These are phyloP conservation scores for Ceratocystis cacaofunesta DNA, from an alignment of 2,329 filamentous ascomycete species.

Conservation along the genomic window DNA sequence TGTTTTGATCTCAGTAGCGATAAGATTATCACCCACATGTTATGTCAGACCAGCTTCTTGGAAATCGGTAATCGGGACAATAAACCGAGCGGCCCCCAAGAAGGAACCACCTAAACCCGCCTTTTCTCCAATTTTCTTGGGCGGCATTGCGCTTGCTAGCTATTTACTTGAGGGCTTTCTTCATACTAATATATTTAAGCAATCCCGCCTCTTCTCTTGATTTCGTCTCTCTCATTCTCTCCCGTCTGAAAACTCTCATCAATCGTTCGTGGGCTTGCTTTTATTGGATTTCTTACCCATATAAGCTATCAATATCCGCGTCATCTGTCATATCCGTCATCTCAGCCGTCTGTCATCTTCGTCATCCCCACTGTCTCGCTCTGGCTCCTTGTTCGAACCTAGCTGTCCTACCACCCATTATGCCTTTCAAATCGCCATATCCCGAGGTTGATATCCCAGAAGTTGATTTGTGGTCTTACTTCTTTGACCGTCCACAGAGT, in stretches of 20 bases:
- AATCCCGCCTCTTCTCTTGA: too few relatives aligned
- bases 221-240: too few relatives aligned
- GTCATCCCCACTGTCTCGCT: background rate
- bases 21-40: too few relatives aligned
- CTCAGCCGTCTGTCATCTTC: background rate
- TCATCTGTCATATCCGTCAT: background rate
- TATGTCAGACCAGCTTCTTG: background rate
- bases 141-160: background rate
- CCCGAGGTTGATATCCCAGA: constrained; percentile 53
- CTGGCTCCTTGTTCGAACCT: background rate
- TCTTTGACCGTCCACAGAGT: constrained; percentile 56
- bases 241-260: too few relatives aligned
- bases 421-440: constrained; percentile 58
- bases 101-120: background rate
- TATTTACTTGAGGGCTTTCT: too few relatives aligned
- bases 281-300: too few relatives aligned
- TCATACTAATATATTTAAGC: background rate
- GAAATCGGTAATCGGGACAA: background rate
- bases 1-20: too few relatives aligned
- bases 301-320: too few relatives aligned
- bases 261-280: too few relatives aligned
- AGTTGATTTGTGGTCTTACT: constrained; percentile 61
- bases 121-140: background rate
- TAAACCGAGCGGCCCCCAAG: background rate
- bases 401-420: constrained; percentile 24